Conservation (phyloP, 192 early-diverging fungal genomes). For the Backusella liffmaniae region DNA sequence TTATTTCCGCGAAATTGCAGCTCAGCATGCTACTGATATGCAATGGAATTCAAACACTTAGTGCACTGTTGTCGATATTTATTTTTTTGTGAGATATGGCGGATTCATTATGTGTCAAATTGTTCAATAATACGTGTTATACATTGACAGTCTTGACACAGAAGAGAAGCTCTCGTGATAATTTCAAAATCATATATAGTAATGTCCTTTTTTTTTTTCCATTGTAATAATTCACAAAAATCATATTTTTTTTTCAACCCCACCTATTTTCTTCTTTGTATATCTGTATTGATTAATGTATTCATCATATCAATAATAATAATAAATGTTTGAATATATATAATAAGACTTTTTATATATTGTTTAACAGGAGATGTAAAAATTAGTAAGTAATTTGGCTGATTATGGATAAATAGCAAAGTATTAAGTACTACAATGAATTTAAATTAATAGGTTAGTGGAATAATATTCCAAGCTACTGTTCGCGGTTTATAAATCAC, state of each 20-base stretch:
- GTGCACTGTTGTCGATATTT: background rate
- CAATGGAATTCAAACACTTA: conserved; percentile 8
- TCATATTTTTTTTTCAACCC: background rate
- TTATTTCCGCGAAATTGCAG: conserved; percentile 20
- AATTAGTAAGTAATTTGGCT: background rate
- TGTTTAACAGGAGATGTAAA: background rate
- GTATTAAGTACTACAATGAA: background rate
- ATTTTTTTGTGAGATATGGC: background rate
- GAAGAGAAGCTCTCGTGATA: background rate
- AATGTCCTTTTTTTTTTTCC: background rate
- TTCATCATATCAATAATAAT: background rate
- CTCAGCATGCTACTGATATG: conserved; percentile 11
- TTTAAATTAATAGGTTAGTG: background rate
- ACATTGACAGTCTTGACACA: background rate
- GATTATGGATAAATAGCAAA: background rate
- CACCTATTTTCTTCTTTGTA: background rate
- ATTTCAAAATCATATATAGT: background rate
- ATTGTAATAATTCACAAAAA: background rate
- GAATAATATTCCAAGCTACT: background rate
- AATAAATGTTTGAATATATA: background rate
- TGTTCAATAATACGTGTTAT: background rate
- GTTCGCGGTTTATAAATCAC: background rate
- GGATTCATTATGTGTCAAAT: background rate
- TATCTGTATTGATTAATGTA: background rate
- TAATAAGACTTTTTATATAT: background rate